phyloP scores from a whole-genome alignment of 192 early-diverging fungal species.

The Podila clonocystis region DNA sequence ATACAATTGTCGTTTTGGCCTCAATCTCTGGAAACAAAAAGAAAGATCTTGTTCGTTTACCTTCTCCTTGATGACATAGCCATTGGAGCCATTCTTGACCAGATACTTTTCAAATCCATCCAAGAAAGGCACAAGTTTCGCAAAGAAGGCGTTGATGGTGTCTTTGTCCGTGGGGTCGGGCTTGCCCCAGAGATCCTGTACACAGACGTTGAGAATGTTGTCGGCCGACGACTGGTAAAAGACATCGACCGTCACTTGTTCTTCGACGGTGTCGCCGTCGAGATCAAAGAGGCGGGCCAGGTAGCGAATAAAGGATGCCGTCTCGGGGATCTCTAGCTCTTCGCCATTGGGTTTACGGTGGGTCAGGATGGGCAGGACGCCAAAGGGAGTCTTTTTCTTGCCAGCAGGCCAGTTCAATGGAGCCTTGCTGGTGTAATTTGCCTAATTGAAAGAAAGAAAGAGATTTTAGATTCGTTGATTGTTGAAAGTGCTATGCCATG shows the following conservation, averaged over 20 bases:
- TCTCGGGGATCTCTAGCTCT: conserved; percentile 15
- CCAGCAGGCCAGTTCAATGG: conserved; percentile 32
- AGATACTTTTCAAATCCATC: conserved; percentile 36
- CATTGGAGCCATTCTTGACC: conserved; percentile 38
- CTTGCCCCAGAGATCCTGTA: conserved; percentile 24
- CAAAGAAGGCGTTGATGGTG: conserved; percentile 12
- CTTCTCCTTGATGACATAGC: conserved; percentile 34
- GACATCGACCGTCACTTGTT: conserved; percentile 25
- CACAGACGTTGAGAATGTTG: conserved; percentile 16
- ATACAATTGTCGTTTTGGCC: no score
- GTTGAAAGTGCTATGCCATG: no score
- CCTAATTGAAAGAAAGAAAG: conserved; percentile 4
- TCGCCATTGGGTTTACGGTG: conserved; percentile 30
- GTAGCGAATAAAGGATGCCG: conserved; percentile 21
- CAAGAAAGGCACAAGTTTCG: conserved; percentile 13
- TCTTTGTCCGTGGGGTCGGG: conserved; percentile 19
- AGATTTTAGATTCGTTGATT: no score
- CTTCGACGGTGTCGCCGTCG: conserved; percentile 11
- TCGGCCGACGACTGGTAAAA: conserved; percentile 15
- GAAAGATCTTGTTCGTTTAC: conserved; percentile 1
- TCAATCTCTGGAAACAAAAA: background rate
- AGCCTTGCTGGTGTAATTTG: conserved; percentile 25
- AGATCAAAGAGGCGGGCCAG: conserved; percentile 24
- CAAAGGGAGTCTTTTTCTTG: conserved; percentile 43
- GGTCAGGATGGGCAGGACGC: conserved; percentile 30